Evolutionary conservation across 148 eudicot genomes (phyloP), one percentile per base, ranked within the genome.

Genomic region (Vaccinium myrtillus): DNA sequence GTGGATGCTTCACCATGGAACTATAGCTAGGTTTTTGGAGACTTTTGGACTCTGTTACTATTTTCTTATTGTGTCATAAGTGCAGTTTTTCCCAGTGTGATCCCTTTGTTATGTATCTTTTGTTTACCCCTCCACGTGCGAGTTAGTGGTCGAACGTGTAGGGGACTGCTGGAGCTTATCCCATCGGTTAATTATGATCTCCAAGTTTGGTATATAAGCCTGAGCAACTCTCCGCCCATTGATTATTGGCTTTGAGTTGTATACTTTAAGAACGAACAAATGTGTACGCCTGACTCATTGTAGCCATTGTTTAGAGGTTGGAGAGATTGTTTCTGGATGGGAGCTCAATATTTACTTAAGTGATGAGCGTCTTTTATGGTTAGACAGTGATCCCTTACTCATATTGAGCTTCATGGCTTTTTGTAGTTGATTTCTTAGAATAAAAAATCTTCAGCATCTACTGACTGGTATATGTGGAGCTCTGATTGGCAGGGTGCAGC

Each of bases 401-500:
- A 25, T 23, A 8, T 16, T 23, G 27, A 46, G 8, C 14, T 18
- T 23, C 10, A 30, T 53, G 4, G 39, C 46, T 32, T 67, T 54
- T 53, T 74, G 12, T 46, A 65, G 21, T 75, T 83, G 25, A 19
- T 83, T 48, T 51, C 75, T 86, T 63, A 9, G 74, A 79, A 73
- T 53, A 50, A 30, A 43, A 36, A 75, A 75, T 71, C n/a, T 78
- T 55, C 48, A 12, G 58, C 79, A 69, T 75, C 51, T 71, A 12
- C 15, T 10, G 11, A 25, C 5, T 71, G 27, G 18, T 50, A 12
- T 46, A 30, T 48, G 18, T 79, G 83, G 70, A 46, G 74, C 16
- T 58, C 46, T 82, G n/a, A 8, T 61, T 43, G 81, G 48, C 83
- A 97, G 99, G 92, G 98, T 97, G 85, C 99, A 97, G 87, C 99